These are phyloP conservation scores for Metarhizium album DNA, from an alignment of 2,329 filamentous ascomycete genomes.

Conservation along the genomic window DNA sequence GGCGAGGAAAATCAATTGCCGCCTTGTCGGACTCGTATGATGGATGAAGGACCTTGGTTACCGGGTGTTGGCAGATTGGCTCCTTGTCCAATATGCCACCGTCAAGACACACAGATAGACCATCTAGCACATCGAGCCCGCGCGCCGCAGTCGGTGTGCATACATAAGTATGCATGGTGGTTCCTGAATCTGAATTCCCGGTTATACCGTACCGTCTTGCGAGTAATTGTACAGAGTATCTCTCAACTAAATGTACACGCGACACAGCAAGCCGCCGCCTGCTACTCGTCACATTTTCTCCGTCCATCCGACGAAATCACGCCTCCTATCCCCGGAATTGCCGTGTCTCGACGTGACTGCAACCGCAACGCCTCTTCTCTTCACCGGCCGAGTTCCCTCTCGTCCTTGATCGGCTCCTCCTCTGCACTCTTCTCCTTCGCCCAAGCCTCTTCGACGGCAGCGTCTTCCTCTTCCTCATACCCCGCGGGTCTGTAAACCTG, in stretches of 20 bases:
- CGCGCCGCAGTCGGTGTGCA: too few relatives aligned
- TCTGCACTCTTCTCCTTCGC: conserved; percentile 10
- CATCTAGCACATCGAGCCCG: too few relatives aligned
- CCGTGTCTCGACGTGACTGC: background rate
- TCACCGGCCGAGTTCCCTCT: conserved; percentile 7
- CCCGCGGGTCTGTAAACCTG: conserved; percentile 37
- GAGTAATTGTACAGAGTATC: conserved; percentile 3
- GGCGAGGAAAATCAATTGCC: background rate
- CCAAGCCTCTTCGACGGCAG: conserved; percentile 16
- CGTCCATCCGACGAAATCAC: background rate
- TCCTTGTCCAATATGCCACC: background rate
- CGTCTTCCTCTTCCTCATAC: conserved; percentile 27
- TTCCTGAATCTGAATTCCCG: background rate
- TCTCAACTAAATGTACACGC: conserved; percentile 3
- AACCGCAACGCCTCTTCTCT: background rate
- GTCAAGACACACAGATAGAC: too few relatives aligned
- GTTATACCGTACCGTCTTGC: conserved; percentile 2
- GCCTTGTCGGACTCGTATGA: background rate
- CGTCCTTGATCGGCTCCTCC: conserved; percentile 8
- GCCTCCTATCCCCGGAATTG: background rate
- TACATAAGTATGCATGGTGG: too few relatives aligned
- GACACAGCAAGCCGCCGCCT: background rate
- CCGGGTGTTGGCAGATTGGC: background rate
- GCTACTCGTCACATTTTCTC: background rate
- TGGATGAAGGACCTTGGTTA: background rate